Evolutionary conservation across 2,329 filamentous ascomycete species (phyloP), one percentile per base, ranked within the genome.

Genomic region (Tothia fuscella): DNA sequence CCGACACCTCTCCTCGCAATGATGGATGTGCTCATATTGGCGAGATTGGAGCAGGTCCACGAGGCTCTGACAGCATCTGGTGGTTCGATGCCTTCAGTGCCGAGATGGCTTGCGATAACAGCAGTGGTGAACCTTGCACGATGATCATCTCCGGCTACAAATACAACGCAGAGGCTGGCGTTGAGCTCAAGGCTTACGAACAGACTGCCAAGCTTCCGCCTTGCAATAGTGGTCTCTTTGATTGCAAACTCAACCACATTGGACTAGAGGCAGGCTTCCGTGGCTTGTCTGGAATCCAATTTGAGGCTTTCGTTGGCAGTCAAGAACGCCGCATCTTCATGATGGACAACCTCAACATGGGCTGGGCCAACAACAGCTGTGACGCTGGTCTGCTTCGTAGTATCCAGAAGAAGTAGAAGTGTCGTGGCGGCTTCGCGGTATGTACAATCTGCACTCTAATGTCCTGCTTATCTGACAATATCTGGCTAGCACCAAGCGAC

Each of bases 281-380:
- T 28, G 60, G 56, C 33, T 53, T 73, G 20, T 67, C 61, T 12
- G 64, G 66, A 6, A 59, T 72, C 16, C 63, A 65, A 47, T 65
- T 73, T 48, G 61, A 65, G 35, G 68, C 68, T 9, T 64, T 58
- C 41, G 63, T 61, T 29, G 50, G 54, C 38, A 55, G 54, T 4
- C 55, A 62, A 50, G 53, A 60, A 43, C 51, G 58, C 21, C 7
- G 9, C 9, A 17, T 28, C 17, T 66, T 63, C 49, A 66, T 70
- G 56, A 56, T 71, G 56, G 70, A 72, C 47, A 60, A 67, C 44
- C 50, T 72, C 43, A 48, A 58, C 34, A 51, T 71, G 51, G 61
- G 58, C 31, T 73, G 70, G 70, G 61, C 56, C 43, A 65, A 72
- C 55, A 65, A 65, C 46, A 66, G 56, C 30, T 72, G 69, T 48